Conservation (phyloP, 768 basidiomycete genomes). For the Pisolithus microcarpus region DNA sequence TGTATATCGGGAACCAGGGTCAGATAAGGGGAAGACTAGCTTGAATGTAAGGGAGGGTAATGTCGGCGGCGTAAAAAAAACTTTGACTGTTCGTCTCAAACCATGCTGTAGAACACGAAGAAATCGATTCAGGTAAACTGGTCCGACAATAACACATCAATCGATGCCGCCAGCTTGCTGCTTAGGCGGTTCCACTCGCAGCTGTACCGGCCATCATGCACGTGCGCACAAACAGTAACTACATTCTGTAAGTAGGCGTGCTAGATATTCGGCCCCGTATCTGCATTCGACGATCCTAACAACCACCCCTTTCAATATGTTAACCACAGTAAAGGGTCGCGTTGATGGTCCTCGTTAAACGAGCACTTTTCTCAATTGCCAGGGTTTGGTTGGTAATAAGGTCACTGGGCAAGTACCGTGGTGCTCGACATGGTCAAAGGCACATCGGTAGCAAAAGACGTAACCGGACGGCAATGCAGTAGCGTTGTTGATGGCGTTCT, state of each 20-base stretch:
- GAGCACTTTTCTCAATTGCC: constrained; percentile 84
- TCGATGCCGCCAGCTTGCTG: not conserved
- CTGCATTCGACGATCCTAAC: no score
- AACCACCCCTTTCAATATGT: no score
- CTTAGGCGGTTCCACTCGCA: not conserved
- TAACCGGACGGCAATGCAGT: constrained; percentile 89
- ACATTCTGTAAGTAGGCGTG: no score
- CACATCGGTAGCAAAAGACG: constrained; percentile 92
- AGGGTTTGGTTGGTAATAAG: constrained; percentile 61
- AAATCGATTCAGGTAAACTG: constrained; percentile 1
- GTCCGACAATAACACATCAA: not conserved
- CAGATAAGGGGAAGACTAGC: constrained; percentile 1
- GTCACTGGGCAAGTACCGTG: constrained; percentile 83
- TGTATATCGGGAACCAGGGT: not conserved
- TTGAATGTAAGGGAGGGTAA: not conserved
- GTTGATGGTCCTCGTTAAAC: constrained; percentile 53
- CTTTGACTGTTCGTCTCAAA: constrained; percentile 14
- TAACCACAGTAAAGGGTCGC: no score
- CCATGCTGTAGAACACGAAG: constrained; percentile 22
- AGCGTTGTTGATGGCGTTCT: constrained; percentile 67
- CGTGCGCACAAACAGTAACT: constrained; percentile 32
- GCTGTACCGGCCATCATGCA: constrained; percentile 28
- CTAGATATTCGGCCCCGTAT: no score
- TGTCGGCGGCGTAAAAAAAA: constrained; percentile 3
- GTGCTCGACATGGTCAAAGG: constrained; percentile 73